phyloP scores from a whole-genome alignment of 164 flowering plant species.

The Paratinospora sagittata region DNA sequence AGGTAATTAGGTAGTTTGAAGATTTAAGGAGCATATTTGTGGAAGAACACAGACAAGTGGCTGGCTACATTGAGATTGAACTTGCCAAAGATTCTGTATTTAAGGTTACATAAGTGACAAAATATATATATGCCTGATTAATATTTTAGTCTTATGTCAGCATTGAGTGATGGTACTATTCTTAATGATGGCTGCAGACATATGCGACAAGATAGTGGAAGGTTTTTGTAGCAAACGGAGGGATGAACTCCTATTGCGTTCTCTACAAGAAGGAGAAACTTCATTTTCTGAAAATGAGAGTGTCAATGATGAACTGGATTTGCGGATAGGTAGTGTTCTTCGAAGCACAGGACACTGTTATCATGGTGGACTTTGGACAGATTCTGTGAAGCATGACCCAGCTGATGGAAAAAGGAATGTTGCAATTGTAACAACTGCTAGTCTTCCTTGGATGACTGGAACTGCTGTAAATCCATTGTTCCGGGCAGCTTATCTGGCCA shows the following conservation, averaged over 20 bases:
- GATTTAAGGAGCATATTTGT: no score
- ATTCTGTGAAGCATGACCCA: conserved; percentile 39
- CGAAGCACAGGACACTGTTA: conserved; percentile 91
- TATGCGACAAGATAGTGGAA: conserved; percentile 86
- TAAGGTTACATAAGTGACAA: no score
- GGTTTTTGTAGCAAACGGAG: conserved; percentile 71
- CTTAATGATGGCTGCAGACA: conserved; percentile 42
- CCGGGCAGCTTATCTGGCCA: conserved; percentile 89
- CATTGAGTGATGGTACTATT: not conserved
- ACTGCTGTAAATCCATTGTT: conserved; percentile 97
- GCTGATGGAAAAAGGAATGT: conserved; percentile 67
- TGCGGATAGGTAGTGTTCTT: conserved; percentile 84
- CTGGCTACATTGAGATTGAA: no score
- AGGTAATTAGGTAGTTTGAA: no score
- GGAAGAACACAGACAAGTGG: no score
- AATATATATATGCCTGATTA: no score
- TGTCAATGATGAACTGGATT: conserved; percentile 65
- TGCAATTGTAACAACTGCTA: conserved; percentile 95
- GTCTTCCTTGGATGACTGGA: conserved; percentile 99
- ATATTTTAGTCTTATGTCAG: not conserved
- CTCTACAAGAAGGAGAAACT: conserved; percentile 46
- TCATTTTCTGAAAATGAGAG: conserved; percentile 45
- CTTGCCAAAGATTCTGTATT: no score
- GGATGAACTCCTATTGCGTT: conserved; percentile 39
- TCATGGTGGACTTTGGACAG: conserved; percentile 85